Percentiles rank a stretch among this genome's conserved stretches.
Conservation (phyloP, 768 basidiomycete species). For the Sarcomyxa edulis region DNA sequence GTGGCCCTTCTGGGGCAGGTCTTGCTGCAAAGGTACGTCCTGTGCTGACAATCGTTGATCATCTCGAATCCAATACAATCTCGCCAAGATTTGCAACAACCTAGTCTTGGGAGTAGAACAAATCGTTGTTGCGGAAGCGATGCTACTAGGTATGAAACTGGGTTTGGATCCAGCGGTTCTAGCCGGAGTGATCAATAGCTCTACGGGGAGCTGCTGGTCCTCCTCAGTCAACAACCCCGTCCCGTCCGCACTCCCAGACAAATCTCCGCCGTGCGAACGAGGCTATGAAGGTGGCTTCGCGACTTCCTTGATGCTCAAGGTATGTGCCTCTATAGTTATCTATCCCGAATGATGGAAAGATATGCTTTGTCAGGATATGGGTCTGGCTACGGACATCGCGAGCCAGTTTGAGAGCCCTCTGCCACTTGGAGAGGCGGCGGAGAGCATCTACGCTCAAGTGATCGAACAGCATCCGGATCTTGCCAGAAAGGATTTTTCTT, state of each 20-base stretch:
- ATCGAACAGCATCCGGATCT: slow-evolving; percentile 53
- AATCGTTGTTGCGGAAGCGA: slow-evolving; percentile 83
- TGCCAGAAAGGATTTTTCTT: slow-evolving; percentile 73
- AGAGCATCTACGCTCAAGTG: slow-evolving; percentile 54
- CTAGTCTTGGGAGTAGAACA: slow-evolving; percentile 74
- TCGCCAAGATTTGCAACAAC: slow-evolving; percentile 23
- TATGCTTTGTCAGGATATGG: slow-evolving; percentile 61
- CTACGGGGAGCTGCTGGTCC: slow-evolving; percentile 81
- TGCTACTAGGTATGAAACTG: slow-evolving; percentile 80
- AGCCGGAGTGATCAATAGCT: slow-evolving; percentile 80
- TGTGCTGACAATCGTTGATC: slow-evolving; percentile 8
- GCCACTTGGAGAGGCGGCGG: slow-evolving; percentile 63
- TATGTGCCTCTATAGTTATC: slow-evolving; percentile 14
- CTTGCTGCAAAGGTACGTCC: slow-evolving; percentile 69
- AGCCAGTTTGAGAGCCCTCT: slow-evolving; percentile 41
- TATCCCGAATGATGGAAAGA: slow-evolving; percentile 5
- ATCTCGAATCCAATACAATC: not conserved
- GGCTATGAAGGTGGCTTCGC: slow-evolving; percentile 86
- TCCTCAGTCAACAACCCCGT: slow-evolving; percentile 87
- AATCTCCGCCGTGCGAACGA: slow-evolving; percentile 77
- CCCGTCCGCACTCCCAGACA: slow-evolving; percentile 61
- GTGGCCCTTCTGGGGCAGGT: slow-evolving; percentile 77
- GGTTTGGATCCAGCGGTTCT: slow-evolving; percentile 74
- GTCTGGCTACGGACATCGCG: slow-evolving; percentile 68
- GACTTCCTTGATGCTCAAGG: slow-evolving; percentile 81